Base-by-base conservation (phyloP, 164 flowering plant genomes). In the Amborella trichopoda region DNA sequence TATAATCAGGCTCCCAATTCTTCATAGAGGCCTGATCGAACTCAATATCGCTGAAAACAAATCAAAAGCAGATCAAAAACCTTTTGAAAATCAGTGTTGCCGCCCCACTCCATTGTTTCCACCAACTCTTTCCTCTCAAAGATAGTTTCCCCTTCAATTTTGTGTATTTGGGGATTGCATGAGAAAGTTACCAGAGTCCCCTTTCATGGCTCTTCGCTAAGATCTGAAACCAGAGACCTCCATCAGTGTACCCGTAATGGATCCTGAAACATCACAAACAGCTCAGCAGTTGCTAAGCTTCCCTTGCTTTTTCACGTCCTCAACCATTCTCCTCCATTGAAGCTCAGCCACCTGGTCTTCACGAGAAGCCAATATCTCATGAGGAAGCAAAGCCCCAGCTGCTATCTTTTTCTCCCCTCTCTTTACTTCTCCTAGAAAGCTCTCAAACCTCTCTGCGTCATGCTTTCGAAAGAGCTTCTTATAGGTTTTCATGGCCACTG, bases 1-100 rank as follows among this genome's bases (percentile, higher is more conserved):
- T 44, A 27, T 76, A 75, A 18, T 70, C 81, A 3, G 77, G 72
- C 38, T 72, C 77, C 81, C 77, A 72, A 1, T n/a, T 2, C 14
- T 58, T 50, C n/a, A 22, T 24, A 0, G 72, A 66, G 1, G 72
- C 80, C 42, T 61, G 23, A 23, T 77, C 77, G 40, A 77, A 77
- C 40, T 77, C 83, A 80, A 77, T 77, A 34, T 75, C 80, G 33
- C 84, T 78, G 49, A 78, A 78, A 18, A 78, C 84, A 33, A 78
- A 62, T 34, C 26, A 67, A 44, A 1, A 67, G 62, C 25, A 20
- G 39, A 44, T 67, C 71, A 13, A 67, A 63, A 6, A 67, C 71
- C 48, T 55, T 67, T 43, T 63, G 65, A 18, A 67, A 67, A 26
- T 59, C 59, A 2, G 59, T 67, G 37, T 59, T 62, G 45, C 19